Base-by-base conservation (phyloP, 139 green algal species). In the Pseudopediastrum boryanum region DNA sequence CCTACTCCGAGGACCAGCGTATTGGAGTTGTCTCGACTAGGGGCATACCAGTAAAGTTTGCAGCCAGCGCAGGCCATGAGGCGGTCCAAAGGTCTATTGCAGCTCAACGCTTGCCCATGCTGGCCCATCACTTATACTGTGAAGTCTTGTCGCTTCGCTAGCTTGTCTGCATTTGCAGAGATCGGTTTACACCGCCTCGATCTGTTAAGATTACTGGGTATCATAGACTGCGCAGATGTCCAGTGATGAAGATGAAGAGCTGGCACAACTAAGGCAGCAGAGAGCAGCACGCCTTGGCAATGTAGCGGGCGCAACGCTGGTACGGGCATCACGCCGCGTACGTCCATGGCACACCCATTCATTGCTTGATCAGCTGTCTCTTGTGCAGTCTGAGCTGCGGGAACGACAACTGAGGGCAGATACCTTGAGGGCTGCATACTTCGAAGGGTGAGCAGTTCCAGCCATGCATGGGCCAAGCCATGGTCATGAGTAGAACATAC, bases 161-260 rank as follows among this genome's bases (percentile, higher is more conserved):
- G n/a, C n/a, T n/a, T n/a, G n/a, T n/a, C n/a, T n/a, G n/a, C n/a
- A n/a, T n/a, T n/a, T n/a, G n/a, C n/a, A n/a, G n/a, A n/a, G n/a
- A n/a, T n/a, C n/a, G n/a, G n/a, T n/a, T n/a, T n/a, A n/a, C n/a
- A n/a, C n/a, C n/a, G n/a, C n/a, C n/a, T n/a, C n/a, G n/a, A n/a
- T n/a, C n/a, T n/a, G n/a, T n/a, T n/a, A n/a, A n/a, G n/a, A n/a
- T n/a, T n/a, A n/a, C n/a, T n/a, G n/a, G n/a, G n/a, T n/a, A n/a
- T n/a, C n/a, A n/a, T n/a, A n/a, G n/a, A n/a, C n/a, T n/a, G n/a
- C n/a, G n/a, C n/a, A n/a, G n/a, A n/a, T n/a, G n/a, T n/a, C n/a
- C n/a, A n/a, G n/a, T n/a, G 71, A 78, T 38, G 79, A 89, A 51
- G 90, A 93, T 4, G 87, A 91, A 29, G 90, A 94, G 71, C 70